Conservation (phyloP, 192 early-diverging fungal genomes). For the Dispira parvispora region DNA sequence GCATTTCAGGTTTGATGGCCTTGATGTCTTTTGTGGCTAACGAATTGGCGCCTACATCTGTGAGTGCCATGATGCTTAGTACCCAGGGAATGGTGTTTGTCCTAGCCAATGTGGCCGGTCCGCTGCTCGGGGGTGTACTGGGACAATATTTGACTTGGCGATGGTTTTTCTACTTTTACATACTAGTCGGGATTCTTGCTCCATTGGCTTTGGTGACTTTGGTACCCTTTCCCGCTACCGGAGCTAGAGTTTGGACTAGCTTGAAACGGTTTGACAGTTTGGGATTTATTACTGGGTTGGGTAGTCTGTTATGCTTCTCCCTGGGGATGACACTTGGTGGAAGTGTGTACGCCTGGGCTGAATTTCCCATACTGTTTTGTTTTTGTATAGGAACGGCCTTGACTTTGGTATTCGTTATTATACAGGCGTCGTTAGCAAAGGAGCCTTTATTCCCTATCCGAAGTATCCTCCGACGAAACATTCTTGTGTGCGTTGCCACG, state of each 20-base stretch:
- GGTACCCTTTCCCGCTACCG: slow-evolving; percentile 25
- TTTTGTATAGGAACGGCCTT: slow-evolving; percentile 22
- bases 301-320: slow-evolving; percentile 31
- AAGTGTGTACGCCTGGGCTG: slow-evolving; percentile 36
- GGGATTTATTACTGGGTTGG: slow-evolving; percentile 34
- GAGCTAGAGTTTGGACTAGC: slow-evolving; percentile 27
- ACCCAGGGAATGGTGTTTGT: slow-evolving; percentile 39
- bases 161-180: slow-evolving; percentile 44
- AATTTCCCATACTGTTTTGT: slow-evolving; percentile 32
- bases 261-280: slow-evolving; percentile 40
- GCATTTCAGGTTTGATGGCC: neutral
- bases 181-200: slow-evolving; percentile 24
- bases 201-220: slow-evolving; percentile 27
- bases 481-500: slow-evolving; percentile 28
- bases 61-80: slow-evolving; percentile 11
- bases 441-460: slow-evolving; percentile 38
- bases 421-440: slow-evolving; percentile 26
- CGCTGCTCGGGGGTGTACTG: slow-evolving; percentile 50
- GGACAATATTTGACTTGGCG: slow-evolving; percentile 46
- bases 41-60: neutral
- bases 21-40: neutral
- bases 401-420: slow-evolving; percentile 14
- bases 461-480: slow-evolving; percentile 34
- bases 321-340: slow-evolving; percentile 49
- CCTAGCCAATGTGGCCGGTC: slow-evolving; percentile 44